Percentiles rank a stretch among this genome's conserved stretches.
phyloP scores from a whole-genome alignment of 345 rosid genomes.

The Eucalyptus cloeziana region DNA sequence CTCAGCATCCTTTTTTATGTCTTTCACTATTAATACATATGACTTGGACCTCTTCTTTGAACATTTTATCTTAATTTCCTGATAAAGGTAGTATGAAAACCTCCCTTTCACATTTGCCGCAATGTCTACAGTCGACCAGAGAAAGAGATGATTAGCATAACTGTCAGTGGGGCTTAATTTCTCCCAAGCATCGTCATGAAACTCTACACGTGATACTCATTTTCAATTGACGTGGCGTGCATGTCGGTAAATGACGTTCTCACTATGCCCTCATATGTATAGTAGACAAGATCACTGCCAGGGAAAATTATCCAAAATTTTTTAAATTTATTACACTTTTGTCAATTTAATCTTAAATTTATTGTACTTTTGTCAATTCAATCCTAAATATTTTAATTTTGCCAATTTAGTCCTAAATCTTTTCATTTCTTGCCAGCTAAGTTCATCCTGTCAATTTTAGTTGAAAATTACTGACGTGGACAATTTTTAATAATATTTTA shows the following conservation, averaged over 20 bases:
- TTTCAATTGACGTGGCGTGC: background rate
- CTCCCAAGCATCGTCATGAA: background rate
- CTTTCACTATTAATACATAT: background rate
- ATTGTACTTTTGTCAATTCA: no score
- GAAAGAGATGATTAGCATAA: background rate
- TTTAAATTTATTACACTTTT: no score
- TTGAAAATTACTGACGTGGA: rapidly evolving
- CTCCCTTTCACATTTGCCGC: background rate
- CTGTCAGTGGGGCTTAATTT: background rate
- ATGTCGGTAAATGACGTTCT: background rate
- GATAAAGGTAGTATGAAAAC: background rate
- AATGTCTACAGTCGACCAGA: background rate
- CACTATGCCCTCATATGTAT: background rate
- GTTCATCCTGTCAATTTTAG: no score
- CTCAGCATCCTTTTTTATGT: background rate
- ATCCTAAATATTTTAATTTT: no score
- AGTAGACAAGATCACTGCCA: rapidly evolving
- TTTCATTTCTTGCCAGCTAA: no score
- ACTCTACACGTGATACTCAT: background rate
- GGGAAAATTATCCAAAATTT: rapidly evolving
- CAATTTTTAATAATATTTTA: no score
- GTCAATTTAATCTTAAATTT: rapidly evolving
- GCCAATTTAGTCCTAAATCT: no score
- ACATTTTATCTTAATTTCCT: background rate
- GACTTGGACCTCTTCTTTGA: background rate